Conservation (phyloP, 2,329 filamentous ascomycete species). For the Diaporthe sp. region DNA sequence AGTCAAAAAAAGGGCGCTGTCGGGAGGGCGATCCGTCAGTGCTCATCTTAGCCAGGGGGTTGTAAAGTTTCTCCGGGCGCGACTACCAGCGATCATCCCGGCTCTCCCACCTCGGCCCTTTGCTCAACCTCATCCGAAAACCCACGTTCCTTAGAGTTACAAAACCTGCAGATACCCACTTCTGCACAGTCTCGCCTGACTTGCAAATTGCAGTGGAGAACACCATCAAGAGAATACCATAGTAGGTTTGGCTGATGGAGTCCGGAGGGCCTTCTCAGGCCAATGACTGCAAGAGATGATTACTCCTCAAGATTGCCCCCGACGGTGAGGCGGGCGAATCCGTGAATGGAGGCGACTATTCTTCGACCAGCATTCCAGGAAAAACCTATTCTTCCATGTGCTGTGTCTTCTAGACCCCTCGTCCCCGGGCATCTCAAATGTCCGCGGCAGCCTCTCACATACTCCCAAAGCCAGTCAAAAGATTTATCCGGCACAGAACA, state of each 20-base stretch:
- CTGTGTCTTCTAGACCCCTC: background rate
- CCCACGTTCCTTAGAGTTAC: background rate
- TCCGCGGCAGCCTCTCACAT: background rate
- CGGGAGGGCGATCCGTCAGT: background rate
- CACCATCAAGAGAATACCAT: slow-evolving; percentile 11
- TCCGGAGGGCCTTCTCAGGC: background rate
- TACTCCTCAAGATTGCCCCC: background rate
- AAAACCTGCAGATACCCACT: slow-evolving; percentile 32
- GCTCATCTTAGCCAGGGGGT: background rate
- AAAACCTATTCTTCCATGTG: background rate
- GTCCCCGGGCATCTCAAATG: background rate
- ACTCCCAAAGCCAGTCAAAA: background rate
- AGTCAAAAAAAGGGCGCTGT: background rate
- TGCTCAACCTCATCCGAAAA: slow-evolving; percentile 12
- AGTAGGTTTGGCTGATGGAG: slow-evolving; percentile 1
- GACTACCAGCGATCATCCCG: slow-evolving; percentile 10
- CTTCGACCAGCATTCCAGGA: background rate
- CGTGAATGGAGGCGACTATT: slow-evolving; percentile 7
- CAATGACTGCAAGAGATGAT: slow-evolving; percentile 2
- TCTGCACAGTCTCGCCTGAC: slow-evolving; percentile 17
- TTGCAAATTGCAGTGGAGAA: slow-evolving; percentile 27
- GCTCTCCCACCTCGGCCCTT: background rate
- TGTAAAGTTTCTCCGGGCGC: slow-evolving; percentile 6
- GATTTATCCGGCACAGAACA: background rate
- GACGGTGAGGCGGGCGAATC: background rate